These are phyloP conservation scores for Saccharomycopsis fermentans DNA, from an alignment of 805 yeast genomes.

Conservation along the genomic window DNA sequence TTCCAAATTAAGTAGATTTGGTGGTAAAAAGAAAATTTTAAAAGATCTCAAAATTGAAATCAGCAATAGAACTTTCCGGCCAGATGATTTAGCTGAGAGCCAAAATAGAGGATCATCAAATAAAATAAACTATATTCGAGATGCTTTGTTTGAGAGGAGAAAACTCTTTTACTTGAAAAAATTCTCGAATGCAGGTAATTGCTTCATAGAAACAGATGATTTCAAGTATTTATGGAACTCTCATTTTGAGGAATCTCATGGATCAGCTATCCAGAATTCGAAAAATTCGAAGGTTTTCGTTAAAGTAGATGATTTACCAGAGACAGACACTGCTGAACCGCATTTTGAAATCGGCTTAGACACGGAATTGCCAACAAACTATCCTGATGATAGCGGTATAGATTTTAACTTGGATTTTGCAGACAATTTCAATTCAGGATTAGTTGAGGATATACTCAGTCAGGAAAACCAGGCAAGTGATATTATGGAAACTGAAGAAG, in stretches of 20 bases:
- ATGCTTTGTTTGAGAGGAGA: neutral
- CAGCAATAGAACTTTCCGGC: constrained; percentile 21
- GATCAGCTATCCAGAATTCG: neutral
- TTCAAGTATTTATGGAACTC: constrained; percentile 11
- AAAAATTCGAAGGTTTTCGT: neutral
- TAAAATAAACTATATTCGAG: neutral
- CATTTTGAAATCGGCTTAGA: neutral
- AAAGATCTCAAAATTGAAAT: constrained; percentile 21
- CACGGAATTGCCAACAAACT: neutral
- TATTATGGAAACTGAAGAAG: neutral
- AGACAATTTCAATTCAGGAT: constrained; percentile 32
- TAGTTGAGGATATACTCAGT: neutral
- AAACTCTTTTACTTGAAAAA: constrained; percentile 9
- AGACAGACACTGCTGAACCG: neutral
- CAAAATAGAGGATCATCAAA: neutral
- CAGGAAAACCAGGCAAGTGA: neutral
- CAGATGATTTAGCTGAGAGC: constrained; percentile 17
- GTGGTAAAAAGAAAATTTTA: constrained; percentile 16
- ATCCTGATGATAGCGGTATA: neutral
- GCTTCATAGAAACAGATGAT: neutral
- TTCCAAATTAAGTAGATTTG: neutral
- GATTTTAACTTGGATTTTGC: constrained; percentile 30
- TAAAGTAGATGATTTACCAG: neutral
- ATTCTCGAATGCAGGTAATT: constrained; percentile 4
- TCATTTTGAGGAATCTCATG: neutral